These are phyloP conservation scores for Theobroma grandiflorum DNA, from an alignment of 441 rosid genomes.

Conservation along the genomic window DNA sequence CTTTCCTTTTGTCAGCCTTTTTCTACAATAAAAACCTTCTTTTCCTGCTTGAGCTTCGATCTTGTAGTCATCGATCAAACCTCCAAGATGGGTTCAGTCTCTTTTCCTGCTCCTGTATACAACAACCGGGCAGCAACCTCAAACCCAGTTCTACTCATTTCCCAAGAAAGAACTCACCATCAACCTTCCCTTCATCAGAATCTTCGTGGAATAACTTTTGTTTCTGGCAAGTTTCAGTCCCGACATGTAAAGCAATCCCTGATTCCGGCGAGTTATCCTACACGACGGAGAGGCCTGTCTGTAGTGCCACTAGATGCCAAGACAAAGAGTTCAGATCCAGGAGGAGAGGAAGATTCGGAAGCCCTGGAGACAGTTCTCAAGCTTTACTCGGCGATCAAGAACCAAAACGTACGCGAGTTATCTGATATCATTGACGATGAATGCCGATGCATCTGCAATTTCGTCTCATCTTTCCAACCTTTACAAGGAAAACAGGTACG, in stretches of 20 bases:
- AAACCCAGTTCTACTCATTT: slow-evolving; percentile 6
- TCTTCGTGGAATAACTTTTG: background rate
- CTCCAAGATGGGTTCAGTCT: slow-evolving; percentile 39
- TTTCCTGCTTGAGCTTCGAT: background rate
- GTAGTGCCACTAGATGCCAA: slow-evolving; percentile 23
- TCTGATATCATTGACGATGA: slow-evolving; percentile 75
- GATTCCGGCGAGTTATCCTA: slow-evolving; percentile 14
- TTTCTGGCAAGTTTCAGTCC: background rate
- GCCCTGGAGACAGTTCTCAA: slow-evolving; percentile 70
- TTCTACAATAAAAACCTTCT: background rate
- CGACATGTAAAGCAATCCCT: slow-evolving; percentile 9
- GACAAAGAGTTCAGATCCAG: slow-evolving; percentile 26
- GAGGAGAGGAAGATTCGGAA: slow-evolving; percentile 38
- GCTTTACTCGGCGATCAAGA: slow-evolving; percentile 60
- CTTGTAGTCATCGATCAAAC: background rate
- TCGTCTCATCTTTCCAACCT: slow-evolving; percentile 52
- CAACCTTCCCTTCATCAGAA: background rate
- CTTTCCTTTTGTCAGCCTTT: background rate
- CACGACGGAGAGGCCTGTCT: slow-evolving; percentile 12
- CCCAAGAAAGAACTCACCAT: slow-evolving; percentile 24
- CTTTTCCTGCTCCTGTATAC: slow-evolving; percentile 18
- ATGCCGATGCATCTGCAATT: slow-evolving; percentile 70
- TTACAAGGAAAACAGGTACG: slow-evolving; percentile 79
- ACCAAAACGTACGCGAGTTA: slow-evolving; percentile 50
- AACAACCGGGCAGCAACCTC: slow-evolving; percentile 8